phyloP scores from a whole-genome alignment of 2,329 filamentous ascomycete species.

The Stagonosporopsis tanaceti region DNA sequence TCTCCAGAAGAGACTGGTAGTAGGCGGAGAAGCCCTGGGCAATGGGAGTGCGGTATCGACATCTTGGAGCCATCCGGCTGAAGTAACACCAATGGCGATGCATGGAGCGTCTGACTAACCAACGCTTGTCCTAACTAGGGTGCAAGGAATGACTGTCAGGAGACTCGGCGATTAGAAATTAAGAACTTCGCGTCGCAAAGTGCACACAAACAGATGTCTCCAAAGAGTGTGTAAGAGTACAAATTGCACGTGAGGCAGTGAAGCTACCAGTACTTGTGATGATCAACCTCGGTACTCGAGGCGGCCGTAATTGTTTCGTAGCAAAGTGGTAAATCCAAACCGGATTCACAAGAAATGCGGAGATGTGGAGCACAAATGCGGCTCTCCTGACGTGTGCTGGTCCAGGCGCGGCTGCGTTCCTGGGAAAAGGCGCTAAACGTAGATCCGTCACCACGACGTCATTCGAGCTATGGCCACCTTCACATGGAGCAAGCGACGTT shows the following conservation, averaged over 20 bases:
- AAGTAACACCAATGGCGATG: not conserved
- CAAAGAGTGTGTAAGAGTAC: not conserved
- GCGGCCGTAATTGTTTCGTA: not conserved
- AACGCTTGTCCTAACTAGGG: not conserved
- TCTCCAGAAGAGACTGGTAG: too few relatives aligned
- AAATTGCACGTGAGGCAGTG: not conserved
- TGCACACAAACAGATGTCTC: not conserved
- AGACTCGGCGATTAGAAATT: not conserved
- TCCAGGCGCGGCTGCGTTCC: constrained; percentile 3
- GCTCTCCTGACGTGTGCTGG: constrained; percentile 15
- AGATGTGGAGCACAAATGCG: constrained; percentile 7
- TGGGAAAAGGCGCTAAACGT: constrained; percentile 4
- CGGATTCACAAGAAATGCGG: constrained; percentile 15
- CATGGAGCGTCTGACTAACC: not conserved
- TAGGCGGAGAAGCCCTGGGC: too few relatives aligned
- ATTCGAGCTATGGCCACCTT: constrained; percentile 1
- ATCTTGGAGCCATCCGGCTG: not conserved
- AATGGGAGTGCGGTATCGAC: not conserved
- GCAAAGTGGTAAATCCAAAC: not conserved
- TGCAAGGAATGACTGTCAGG: not conserved
- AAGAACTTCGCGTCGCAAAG: not conserved
- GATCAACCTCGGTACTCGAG: not conserved
- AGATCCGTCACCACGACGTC: constrained; percentile 17
- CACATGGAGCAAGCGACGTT: not conserved
- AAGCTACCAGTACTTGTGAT: not conserved